Base-by-base conservation (phyloP, 2,329 filamentous ascomycete genomes). In the Biscogniauxia mediterranea region DNA sequence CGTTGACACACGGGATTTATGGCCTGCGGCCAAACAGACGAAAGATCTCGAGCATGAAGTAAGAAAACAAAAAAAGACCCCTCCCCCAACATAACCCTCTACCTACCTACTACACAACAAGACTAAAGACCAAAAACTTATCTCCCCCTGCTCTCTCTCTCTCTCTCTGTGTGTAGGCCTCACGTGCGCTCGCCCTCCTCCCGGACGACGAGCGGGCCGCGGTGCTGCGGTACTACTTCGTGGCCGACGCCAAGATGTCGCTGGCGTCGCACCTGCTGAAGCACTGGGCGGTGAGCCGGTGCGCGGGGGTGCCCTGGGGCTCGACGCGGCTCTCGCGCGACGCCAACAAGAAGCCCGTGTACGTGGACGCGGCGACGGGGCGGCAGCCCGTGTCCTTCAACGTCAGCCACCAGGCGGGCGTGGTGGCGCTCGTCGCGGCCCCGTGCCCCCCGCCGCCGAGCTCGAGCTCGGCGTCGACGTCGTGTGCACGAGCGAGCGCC, bases 221-320 rank as follows among this genome's bases (percentile, higher is more conserved):
- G 15, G 83, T 88, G 32, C 80, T 87, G 8, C 80, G 80, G 60
- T 91, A 86, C 77, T 85, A 86, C 77, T 85, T 88, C 73, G 78
- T 89, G 68, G 80, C 84, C 71, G 91, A 93, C 76, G 90, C 90
- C 57, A 90, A 89, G 72, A 89, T 93, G 83, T 84, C 85, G 55
- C 81, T 94, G 51, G 89, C 78, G 23, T 93, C 90, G 19, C 84
- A 88, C 52, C 82, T 94, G 55, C 80, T 93, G 62, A 94, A 94
- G 78, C 88, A 89, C 59, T 82, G 88, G 67, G 87, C 85, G 70
- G 84, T 93, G 65, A 80, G 84, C 59, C 82, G 83, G 67, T 81
- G 83, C 58, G 80, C 83, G 62, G 76, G 76, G 57, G 79, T 89
- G 20, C 78, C 86, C 11, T 93, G 89, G 89, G 74, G 78, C 50